Percentiles rank a stretch among this genome's conserved stretches.
phyloP scores from a whole-genome alignment of 2,329 filamentous ascomycete species.

The Verticillium albo-atrum region DNA sequence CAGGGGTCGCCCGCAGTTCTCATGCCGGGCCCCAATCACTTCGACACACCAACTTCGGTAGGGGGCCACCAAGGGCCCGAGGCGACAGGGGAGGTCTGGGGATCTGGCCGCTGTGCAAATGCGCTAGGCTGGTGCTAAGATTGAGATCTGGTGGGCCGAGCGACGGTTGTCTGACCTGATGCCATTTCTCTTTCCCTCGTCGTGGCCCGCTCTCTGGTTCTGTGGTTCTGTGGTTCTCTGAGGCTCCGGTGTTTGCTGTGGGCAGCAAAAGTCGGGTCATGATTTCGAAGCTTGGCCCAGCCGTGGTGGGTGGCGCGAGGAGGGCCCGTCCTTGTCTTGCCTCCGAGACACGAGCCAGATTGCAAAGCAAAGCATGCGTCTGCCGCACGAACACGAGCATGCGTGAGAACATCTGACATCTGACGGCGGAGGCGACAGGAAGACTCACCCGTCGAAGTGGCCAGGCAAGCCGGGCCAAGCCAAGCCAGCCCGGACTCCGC shows the following conservation, averaged over 20 bases:
- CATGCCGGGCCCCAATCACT: constrained; percentile 7
- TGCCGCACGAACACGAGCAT: background rate
- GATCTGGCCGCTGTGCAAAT: background rate
- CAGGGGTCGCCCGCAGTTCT: background rate
- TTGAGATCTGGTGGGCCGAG: background rate
- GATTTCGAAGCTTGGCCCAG: background rate
- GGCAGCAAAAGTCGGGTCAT: background rate
- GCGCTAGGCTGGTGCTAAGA: background rate
- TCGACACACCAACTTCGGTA: constrained; percentile 1
- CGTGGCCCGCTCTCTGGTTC: background rate
- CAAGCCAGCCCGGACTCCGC: background rate
- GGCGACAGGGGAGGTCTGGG: background rate
- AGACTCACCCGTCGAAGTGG: background rate
- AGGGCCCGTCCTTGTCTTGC: background rate
- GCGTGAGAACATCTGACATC: background rate
- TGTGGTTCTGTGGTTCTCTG: too few species aligned
- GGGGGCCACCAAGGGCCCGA: background rate
- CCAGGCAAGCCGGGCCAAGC: background rate
- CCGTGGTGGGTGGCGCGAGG: background rate
- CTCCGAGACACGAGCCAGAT: background rate
- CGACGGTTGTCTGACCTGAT: background rate
- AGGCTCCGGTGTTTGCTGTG: background rate
- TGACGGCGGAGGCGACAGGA: background rate
- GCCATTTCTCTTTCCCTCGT: background rate
- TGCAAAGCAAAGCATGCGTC: background rate